Evolutionary conservation across 1,139 yeast species (phyloP), one percentile per base, ranked within the genome.

Genomic region (Diutina scorzettiae): DNA sequence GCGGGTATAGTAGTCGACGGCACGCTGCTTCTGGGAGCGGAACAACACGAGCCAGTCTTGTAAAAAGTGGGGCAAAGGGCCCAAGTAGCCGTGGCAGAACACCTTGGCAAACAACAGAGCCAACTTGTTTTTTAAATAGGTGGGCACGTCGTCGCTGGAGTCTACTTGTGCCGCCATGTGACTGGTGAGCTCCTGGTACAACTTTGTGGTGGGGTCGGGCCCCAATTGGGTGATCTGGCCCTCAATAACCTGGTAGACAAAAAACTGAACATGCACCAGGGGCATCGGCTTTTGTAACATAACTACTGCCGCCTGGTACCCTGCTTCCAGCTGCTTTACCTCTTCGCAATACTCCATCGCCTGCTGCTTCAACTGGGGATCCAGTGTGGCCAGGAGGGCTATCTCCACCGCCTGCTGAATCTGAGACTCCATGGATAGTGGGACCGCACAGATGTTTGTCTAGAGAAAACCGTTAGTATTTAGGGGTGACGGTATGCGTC

Each of bases 351-450:
- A 89, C 39, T 78, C 80, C 49, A 84, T 70, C 25, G 98, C 98
- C 67, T 89, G 96, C 50, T 73, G 77, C 54, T 83, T 82, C 45
- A 89, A 65, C 40, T 60, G 63, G 21, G 71, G 65, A 58, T 85
- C 93, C 19, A 83, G 74, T n/a, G 81, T 68, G 41, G 85, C 84
- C 56, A 81, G 78, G 48, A 86, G 76, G 31, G 96, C 97, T 49
- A 89, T 80, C 51, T 78, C 81, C 44, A 91, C 95, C 41, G 96
- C 98, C 66, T 87, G 95, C 60, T 77, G 89, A 56, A 91, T 83
- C 67, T 87, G 95, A 52, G 76, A 75, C 52, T 84, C 87, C 93
- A 85, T 84, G 20, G 28, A 30, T n/a, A n/a, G n/a, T n/a, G n/a
- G n/a, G n/a, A n/a, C n/a, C n/a, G n/a, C n/a, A n/a, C n/a, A n/a